Evolutionary conservation across 495 filamentous ascomycete species (phyloP).

Genomic region (Lindgomyces ingoldianus): DNA sequence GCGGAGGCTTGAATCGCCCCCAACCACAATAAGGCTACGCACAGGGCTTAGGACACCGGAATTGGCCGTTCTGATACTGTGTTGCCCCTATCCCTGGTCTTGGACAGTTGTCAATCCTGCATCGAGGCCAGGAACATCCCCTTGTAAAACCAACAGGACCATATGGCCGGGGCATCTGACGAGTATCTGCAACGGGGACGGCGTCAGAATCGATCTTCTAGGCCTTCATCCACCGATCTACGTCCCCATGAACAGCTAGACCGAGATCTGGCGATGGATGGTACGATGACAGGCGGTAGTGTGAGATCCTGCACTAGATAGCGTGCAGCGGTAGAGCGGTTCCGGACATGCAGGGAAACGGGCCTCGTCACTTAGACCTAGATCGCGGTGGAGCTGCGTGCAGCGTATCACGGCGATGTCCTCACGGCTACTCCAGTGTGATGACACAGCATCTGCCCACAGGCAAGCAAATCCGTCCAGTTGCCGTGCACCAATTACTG

Average conservation of each 20-base stretch:
- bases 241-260: slow-evolving; percentile 8
- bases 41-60: slow-evolving; percentile 11
- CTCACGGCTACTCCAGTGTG: neutral
- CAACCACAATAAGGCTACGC: slow-evolving; percentile 10
- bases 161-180: slow-evolving; percentile 4
- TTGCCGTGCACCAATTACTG: too few species aligned
- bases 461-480: neutral
- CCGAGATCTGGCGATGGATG: slow-evolving; percentile 11
- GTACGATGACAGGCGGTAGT: neutral
- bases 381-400: neutral
- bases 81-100: slow-evolving; percentile 3
- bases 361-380: neutral
- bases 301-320: slow-evolving; percentile 14
- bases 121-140: too few species aligned
- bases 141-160: too few species aligned
- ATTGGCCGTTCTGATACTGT: neutral
- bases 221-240: slow-evolving; percentile 21
- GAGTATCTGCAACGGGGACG: slow-evolving; percentile 9
- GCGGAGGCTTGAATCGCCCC: slow-evolving; percentile 21
- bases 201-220: slow-evolving; percentile 21
- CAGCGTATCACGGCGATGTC: neutral
- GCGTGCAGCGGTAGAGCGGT: slow-evolving; percentile 10
- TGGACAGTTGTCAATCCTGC: slow-evolving; percentile 1
- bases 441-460: neutral
- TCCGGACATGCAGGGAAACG: slow-evolving; percentile 20